These are phyloP conservation scores for Meyerozyma carpophila DNA, from an alignment of 1,139 yeast genomes.

Conservation along the genomic window DNA sequence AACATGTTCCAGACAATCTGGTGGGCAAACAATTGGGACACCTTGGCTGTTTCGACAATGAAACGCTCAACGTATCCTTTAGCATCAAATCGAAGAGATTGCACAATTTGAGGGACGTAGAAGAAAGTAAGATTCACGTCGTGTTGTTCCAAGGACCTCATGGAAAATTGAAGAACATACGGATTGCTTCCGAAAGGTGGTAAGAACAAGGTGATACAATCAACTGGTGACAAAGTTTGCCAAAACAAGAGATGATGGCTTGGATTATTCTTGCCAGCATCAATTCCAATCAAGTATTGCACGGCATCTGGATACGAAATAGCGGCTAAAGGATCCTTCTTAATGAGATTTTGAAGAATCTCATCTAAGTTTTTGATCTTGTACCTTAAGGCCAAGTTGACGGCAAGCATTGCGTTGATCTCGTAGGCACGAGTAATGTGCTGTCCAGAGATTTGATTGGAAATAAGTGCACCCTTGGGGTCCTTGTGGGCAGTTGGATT, in stretches of 20 bases:
- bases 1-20: slow-evolving; percentile 98
- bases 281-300: slow-evolving; percentile 46
- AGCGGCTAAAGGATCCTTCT: slow-evolving; percentile 57
- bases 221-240: slow-evolving; percentile 77
- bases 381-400: slow-evolving; percentile 62
- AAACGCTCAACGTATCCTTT: slow-evolving; percentile 84
- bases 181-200: slow-evolving; percentile 72
- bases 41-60: slow-evolving; percentile 87
- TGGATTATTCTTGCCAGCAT: slow-evolving; percentile 36
- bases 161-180: slow-evolving; percentile 73
- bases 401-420: slow-evolving; percentile 69
- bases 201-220: slow-evolving; percentile 77
- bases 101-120: slow-evolving; percentile 97
- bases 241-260: slow-evolving; percentile 57
- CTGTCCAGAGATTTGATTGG: slow-evolving; percentile 27
- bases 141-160: slow-evolving; percentile 84
- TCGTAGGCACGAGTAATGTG: slow-evolving; percentile 52
- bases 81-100: slow-evolving; percentile 74
- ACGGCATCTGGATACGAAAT: slow-evolving; percentile 62
- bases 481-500: slow-evolving; percentile 55
- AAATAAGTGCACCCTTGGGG: slow-evolving; percentile 30
- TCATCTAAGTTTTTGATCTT: slow-evolving; percentile 38
- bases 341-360: slow-evolving; percentile 42
- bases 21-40: slow-evolving; percentile 89
- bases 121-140: slow-evolving; percentile 89